phyloP scores from a whole-genome alignment of 2,329 filamentous ascomycete species.

The Nigrospora osmanthi region DNA sequence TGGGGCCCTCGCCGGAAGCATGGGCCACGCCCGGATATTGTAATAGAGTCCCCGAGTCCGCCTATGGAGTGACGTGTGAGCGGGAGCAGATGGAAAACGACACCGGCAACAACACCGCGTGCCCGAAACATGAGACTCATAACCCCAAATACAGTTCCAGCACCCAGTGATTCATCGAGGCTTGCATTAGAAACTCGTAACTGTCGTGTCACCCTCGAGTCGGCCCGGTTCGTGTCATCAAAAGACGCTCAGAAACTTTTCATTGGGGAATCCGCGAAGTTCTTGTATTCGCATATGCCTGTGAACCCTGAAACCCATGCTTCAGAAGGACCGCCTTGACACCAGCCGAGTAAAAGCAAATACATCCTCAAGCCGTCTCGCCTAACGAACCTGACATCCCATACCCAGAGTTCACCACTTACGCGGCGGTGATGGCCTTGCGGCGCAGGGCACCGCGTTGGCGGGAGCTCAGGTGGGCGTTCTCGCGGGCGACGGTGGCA shows the following conservation, averaged over 20 bases:
- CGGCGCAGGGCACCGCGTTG: conserved; percentile 72
- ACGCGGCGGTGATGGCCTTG: conserved; percentile 59
- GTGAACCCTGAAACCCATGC: conserved; percentile 24
- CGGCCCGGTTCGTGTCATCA: not conserved
- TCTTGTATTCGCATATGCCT: conserved; percentile 21
- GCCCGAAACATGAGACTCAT: no score
- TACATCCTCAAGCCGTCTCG: conserved; percentile 18
- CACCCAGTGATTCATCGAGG: no score
- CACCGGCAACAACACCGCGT: no score
- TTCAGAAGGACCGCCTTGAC: conserved; percentile 26
- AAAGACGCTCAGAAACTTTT: conserved; percentile 15
- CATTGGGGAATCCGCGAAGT: conserved; percentile 21
- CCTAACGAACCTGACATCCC: conserved; percentile 19
- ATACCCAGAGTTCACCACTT: conserved; percentile 21
- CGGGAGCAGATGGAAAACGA: no score
- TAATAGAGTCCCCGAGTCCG: no score
- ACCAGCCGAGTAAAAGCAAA: conserved; percentile 25
- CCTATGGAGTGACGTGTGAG: no score
- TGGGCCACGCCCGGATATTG: no score
- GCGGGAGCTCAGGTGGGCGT: conserved; percentile 70
- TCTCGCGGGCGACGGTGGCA: conserved; percentile 54
- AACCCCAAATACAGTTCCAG: no score
- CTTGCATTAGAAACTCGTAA: no score
- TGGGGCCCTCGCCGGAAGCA: no score
- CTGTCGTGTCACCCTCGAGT: no score